Conservation (phyloP, 441 rosid genomes). For the Melastoma candidum region DNA sequence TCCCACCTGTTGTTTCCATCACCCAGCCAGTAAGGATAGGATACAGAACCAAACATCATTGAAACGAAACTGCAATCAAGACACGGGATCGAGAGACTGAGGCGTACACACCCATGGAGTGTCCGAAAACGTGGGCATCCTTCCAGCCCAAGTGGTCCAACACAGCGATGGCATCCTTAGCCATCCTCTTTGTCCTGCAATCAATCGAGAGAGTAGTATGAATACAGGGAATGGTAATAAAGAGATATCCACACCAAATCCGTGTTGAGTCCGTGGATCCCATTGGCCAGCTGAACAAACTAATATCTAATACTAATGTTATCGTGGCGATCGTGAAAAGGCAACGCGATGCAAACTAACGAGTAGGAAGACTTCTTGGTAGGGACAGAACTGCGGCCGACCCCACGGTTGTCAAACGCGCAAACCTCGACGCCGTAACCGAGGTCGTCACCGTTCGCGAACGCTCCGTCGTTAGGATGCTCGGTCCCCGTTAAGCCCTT, state of each 20-base stretch:
- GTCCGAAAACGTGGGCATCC: constrained; percentile 80
- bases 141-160: constrained; percentile 93
- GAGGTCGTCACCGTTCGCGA: constrained; percentile 8
- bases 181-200: constrained; percentile 84
- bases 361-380: constrained; percentile 51
- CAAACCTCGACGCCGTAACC: constrained; percentile 57
- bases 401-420: constrained; percentile 91
- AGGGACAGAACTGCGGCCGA: constrained; percentile 89
- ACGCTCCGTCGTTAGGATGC: constrained; percentile 37
- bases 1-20: too few species aligned
- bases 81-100: too few species aligned
- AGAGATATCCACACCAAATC: too few species aligned
- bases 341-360: constrained; percentile 33
- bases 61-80: too few species aligned
- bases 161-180: constrained; percentile 70
- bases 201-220: too few species aligned
- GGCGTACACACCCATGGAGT: constrained; percentile 75
- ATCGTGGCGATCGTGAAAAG: too few species aligned
- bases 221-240: too few species aligned
- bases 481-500: constrained; percentile 54
- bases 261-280: too few species aligned
- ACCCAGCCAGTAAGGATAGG: too few species aligned
- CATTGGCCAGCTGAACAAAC: too few species aligned
- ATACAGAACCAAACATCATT: too few species aligned
- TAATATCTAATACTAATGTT: too few species aligned